Conservation (phyloP, 2,329 filamentous ascomycete species). For the Pseudogymnoascus sp. region DNA sequence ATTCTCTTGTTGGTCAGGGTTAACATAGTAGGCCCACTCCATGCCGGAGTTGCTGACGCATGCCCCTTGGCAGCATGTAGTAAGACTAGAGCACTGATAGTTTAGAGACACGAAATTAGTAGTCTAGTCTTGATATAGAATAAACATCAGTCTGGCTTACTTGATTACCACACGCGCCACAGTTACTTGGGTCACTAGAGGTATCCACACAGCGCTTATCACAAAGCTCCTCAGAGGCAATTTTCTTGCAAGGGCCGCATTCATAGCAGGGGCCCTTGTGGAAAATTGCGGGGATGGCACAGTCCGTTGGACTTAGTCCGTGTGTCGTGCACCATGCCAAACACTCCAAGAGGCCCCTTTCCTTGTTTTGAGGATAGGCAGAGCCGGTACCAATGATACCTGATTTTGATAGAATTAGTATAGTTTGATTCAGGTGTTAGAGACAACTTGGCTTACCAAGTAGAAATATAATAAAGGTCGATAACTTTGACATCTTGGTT, state of each 20-base stretch:
- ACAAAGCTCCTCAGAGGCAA: neutral
- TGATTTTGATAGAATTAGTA: neutral
- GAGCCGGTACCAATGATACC: neutral
- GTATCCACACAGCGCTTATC: neutral
- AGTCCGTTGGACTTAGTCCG: neutral
- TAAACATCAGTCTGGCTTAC: neutral
- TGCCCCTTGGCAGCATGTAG: neutral
- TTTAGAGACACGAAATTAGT: neutral
- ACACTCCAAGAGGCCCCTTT: neutral
- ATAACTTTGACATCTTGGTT: neutral
- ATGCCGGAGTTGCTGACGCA: constrained; percentile 9
- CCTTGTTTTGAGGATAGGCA: neutral
- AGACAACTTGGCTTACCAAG: neutral
- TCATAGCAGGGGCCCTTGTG: neutral
- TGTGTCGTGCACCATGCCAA: neutral
- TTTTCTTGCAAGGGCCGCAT: neutral
- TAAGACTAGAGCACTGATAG: neutral
- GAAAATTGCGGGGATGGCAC: neutral
- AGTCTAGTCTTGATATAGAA: neutral
- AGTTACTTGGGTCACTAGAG: neutral
- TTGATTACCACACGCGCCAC: neutral
- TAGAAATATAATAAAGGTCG: neutral
- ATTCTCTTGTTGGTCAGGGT: neutral
- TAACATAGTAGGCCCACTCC: constrained; percentile 6
- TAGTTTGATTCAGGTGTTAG: neutral